phyloP scores from a whole-genome alignment of 805 yeast genomes.

The Wickerhamiella brachini region DNA sequence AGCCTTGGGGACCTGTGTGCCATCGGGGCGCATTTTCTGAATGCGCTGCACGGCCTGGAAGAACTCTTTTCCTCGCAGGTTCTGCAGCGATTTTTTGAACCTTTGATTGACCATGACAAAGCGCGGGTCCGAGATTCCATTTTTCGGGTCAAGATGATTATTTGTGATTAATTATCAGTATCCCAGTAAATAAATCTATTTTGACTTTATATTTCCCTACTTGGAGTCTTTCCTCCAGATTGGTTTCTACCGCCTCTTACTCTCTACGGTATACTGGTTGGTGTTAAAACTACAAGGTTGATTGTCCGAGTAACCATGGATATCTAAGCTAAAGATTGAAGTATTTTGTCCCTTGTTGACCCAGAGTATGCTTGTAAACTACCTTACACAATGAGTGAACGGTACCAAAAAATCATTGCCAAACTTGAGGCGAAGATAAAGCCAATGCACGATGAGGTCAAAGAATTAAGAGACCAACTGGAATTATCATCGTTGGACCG shows the following conservation, averaged over 20 bases:
- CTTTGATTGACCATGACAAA: conserved; percentile 13
- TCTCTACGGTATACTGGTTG: too few relatives aligned
- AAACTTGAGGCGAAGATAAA: conserved; percentile 15
- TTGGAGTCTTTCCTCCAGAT: too few relatives aligned
- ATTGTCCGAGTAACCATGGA: too few relatives aligned
- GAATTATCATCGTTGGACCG: conserved; percentile 24
- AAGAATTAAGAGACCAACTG: conserved; percentile 15
- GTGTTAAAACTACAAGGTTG: too few relatives aligned
- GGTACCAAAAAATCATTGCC: conserved; percentile 8
- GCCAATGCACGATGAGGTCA: conserved; percentile 14
- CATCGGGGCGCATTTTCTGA: conserved; percentile 15
- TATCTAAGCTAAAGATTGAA: too few relatives aligned
- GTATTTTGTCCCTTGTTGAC: too few relatives aligned
- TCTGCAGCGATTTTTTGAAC: conserved; percentile 11
- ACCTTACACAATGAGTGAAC: background rate
- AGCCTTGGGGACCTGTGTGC: conserved; percentile 11
- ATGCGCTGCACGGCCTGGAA: conserved; percentile 9
- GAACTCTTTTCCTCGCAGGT: conserved; percentile 18
- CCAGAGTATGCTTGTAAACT: background rate
- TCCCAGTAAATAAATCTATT: too few relatives aligned
- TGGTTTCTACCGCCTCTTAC: too few relatives aligned
- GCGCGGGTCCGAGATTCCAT: too few relatives aligned
- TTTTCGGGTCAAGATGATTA: too few relatives aligned
- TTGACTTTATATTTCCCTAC: too few relatives aligned
- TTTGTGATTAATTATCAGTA: too few relatives aligned